Percentiles rank a stretch among this genome's conserved stretches.
Evolutionary conservation across 306 rosid genomes (phyloP).

Genomic region (Cyamopsis tetragonoloba): DNA sequence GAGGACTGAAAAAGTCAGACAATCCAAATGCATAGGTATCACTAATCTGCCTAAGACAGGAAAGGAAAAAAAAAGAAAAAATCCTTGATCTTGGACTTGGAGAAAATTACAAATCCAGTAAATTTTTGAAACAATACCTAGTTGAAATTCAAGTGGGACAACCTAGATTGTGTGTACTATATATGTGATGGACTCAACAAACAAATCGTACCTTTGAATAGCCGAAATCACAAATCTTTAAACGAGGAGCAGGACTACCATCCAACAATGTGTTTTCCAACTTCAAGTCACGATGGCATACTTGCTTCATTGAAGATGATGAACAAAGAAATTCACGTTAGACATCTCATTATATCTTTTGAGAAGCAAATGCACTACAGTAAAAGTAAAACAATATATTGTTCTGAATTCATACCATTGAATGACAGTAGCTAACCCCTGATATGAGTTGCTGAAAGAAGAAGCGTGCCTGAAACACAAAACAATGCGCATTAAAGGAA

Average conservation of each 20-base stretch:
- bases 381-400: not conserved
- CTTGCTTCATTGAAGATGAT: slow-evolving; percentile 60
- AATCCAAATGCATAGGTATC: slow-evolving; percentile 25
- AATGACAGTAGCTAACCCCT: slow-evolving; percentile 93
- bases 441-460: slow-evolving; percentile 96
- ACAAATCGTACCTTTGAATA: slow-evolving; percentile 71
- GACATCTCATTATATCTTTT: not conserved
- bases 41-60: not conserved
- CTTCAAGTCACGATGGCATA: slow-evolving; percentile 94
- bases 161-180: not conserved
- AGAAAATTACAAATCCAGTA: slow-evolving; percentile 2
- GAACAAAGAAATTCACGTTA: slow-evolving; percentile 21
- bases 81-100: not conserved
- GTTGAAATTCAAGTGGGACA: not conserved
- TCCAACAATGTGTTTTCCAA: slow-evolving; percentile 91
- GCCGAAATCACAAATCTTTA: slow-evolving; percentile 94
- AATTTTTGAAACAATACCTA: slow-evolving; percentile 5
- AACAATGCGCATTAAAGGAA: slow-evolving; percentile 19
- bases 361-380: not conserved
- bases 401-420: slow-evolving; percentile 52
- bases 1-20: slow-evolving; percentile 63
- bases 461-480: slow-evolving; percentile 77
- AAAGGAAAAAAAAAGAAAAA: not conserved
- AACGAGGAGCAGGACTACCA: slow-evolving; percentile 92
- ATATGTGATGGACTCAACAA: not conserved